phyloP scores from a whole-genome alignment of 2,329 filamentous ascomycete genomes.

The Grosmannia serpens region DNA sequence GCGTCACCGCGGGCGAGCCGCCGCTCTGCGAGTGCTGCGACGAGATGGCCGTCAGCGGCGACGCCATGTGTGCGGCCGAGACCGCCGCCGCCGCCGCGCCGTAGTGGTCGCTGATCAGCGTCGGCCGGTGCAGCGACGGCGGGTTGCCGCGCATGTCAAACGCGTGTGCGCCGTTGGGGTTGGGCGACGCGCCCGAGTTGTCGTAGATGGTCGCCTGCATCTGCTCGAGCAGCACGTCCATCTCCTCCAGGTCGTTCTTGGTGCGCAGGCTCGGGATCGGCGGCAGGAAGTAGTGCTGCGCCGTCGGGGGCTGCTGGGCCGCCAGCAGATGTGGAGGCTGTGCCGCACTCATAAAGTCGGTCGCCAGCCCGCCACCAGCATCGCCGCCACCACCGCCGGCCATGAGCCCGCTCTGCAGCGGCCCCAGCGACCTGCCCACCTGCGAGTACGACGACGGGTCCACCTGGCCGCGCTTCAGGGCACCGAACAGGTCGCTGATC shows the following conservation, averaged over 20 bases:
- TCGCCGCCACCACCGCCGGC: slow-evolving; percentile 39
- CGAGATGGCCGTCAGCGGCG: slow-evolving; percentile 44
- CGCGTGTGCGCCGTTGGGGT: slow-evolving; percentile 62
- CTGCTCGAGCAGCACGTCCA: slow-evolving; percentile 90
- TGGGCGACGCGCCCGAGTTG: slow-evolving; percentile 71
- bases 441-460: slow-evolving; percentile 83
- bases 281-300: slow-evolving; percentile 78
- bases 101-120: slow-evolving; percentile 19
- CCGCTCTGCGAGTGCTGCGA: slow-evolving; percentile 29
- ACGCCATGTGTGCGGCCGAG: slow-evolving; percentile 46
- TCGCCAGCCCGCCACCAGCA: slow-evolving; percentile 33
- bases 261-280: slow-evolving; percentile 80
- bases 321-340: slow-evolving; percentile 37
- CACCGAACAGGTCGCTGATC: slow-evolving; percentile 87
- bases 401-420: slow-evolving; percentile 49
- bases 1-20: slow-evolving; percentile 66
- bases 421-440: slow-evolving; percentile 78
- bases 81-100: slow-evolving; percentile 17
- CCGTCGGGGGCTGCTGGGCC: slow-evolving; percentile 44
- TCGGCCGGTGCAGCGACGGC: slow-evolving; percentile 19
- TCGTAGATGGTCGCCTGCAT: slow-evolving; percentile 96
- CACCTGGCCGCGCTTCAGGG: slow-evolving; percentile 80
- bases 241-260: slow-evolving; percentile 86
- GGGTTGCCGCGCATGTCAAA: slow-evolving; percentile 44
- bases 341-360: slow-evolving; percentile 40